Evolutionary conservation across 2,329 filamentous ascomycete species (phyloP).

Genomic region (Pseudodiploospora longispora): DNA sequence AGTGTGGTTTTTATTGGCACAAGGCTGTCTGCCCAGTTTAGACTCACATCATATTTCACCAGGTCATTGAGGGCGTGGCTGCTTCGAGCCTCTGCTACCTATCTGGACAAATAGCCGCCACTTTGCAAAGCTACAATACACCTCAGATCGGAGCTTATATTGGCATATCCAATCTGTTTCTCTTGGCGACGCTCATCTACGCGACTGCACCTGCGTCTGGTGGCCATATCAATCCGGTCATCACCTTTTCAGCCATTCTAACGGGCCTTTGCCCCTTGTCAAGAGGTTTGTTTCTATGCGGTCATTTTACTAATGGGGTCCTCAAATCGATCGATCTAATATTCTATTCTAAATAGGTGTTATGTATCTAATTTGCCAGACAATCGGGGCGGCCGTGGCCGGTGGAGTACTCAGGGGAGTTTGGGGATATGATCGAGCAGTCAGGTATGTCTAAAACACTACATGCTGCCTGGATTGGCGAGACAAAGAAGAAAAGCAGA

Average conservation of each 20-base stretch:
- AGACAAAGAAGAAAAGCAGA: too few relatives aligned
- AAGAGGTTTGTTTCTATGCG: constrained; percentile 19
- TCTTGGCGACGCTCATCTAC: constrained; percentile 41
- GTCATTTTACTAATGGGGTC: too few relatives aligned
- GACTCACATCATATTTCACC: not conserved
- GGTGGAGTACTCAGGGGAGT: constrained; percentile 32
- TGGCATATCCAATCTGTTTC: constrained; percentile 29
- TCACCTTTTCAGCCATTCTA: constrained; percentile 45
- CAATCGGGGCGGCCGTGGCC: constrained; percentile 33
- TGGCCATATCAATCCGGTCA: constrained; percentile 45
- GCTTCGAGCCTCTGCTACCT: constrained; percentile 21
- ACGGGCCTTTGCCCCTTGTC: constrained; percentile 40
- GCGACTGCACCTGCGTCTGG: constrained; percentile 39
- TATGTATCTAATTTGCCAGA: constrained; percentile 39
- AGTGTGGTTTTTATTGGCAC: constrained; percentile 1
- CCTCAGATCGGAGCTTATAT: constrained; percentile 21
- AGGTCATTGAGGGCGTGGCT: constrained; percentile 24
- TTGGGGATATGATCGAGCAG: constrained; percentile 22
- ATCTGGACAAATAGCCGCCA: constrained; percentile 21
- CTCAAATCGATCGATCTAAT: too few relatives aligned
- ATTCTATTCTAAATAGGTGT: constrained; percentile 19
- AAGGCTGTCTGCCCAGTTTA: not conserved
- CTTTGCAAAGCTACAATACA: constrained; percentile 20
- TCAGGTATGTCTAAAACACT: constrained; percentile 13
- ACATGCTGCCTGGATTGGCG: not conserved